Percentiles rank a stretch among this genome's conserved stretches.
These are phyloP conservation scores for Paramecium biaurelia DNA, from an alignment of 73 alveolate genomes.

Conservation along the genomic window DNA sequence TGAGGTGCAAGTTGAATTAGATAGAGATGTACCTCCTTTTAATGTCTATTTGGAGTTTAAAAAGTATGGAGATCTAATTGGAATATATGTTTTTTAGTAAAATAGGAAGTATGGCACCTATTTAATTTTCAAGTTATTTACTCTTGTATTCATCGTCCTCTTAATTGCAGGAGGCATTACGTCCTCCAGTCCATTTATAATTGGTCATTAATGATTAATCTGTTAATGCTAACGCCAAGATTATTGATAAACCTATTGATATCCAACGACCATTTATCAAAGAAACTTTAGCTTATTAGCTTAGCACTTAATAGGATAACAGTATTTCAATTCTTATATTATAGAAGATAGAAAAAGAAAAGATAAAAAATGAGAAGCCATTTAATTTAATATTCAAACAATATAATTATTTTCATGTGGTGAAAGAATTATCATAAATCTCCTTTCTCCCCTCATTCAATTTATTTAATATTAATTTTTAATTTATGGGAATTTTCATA, in stretches of 20 bases:
- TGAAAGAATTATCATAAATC: background rate
- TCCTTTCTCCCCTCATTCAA: background rate
- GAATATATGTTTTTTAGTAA: constrained; percentile 8
- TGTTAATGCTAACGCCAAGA: constrained; percentile 45
- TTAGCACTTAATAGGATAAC: background rate
- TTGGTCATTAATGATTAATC: background rate
- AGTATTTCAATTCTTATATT: constrained; percentile 5
- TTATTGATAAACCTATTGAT: constrained; percentile 54
- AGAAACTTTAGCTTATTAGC: constrained; percentile 54
- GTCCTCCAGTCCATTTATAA: constrained; percentile 38
- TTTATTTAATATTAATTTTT: background rate
- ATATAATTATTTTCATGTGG: background rate
- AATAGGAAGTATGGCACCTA: constrained; percentile 16
- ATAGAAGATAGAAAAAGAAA: constrained; percentile 1
- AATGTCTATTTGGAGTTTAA: constrained; percentile 21
- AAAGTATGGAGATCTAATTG: constrained; percentile 55
- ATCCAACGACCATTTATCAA: constrained; percentile 29
- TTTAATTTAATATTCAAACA: background rate
- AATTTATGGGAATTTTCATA: background rate
- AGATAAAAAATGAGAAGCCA: constrained; percentile 26
- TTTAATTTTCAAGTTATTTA: constrained; percentile 6
- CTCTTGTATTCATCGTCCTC: constrained; percentile 44
- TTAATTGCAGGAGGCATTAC: constrained; percentile 26
- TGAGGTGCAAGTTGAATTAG: constrained; percentile 50
- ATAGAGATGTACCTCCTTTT: constrained; percentile 48